phyloP scores from a whole-genome alignment of 805 yeast genomes.

The Candida nanaspora region DNA sequence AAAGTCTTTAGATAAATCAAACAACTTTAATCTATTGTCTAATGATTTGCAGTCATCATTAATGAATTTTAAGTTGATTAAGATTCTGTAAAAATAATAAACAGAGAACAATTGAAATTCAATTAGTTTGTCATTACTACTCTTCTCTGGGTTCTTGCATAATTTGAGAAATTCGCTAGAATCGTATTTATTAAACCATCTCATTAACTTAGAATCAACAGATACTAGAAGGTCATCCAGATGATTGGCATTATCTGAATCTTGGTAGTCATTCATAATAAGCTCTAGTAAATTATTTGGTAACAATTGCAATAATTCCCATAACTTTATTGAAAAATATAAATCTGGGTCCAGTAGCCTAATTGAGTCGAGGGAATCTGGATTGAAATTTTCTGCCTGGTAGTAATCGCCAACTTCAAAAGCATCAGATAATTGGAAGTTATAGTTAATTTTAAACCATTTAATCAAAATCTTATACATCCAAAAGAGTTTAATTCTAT shows the following conservation, averaged over 20 bases:
- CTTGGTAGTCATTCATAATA: constrained; percentile 9
- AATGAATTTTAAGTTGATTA: constrained; percentile 13
- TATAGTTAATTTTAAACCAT: constrained; percentile 22
- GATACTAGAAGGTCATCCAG: not conserved
- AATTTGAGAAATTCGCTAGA: too few species aligned
- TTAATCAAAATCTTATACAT: constrained; percentile 28
- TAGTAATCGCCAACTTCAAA: too few species aligned
- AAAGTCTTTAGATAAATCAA: constrained; percentile 13
- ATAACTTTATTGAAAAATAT: constrained; percentile 24
- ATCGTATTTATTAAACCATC: constrained; percentile 15
- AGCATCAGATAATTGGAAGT: too few species aligned
- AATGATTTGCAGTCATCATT: not conserved
- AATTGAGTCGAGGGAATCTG: constrained; percentile 26
- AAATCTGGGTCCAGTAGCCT: constrained; percentile 27
- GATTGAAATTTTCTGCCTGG: constrained; percentile 6
- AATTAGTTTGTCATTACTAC: constrained; percentile 4
- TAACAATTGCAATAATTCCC: constrained; percentile 24
- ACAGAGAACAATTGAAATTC: constrained; percentile 19
- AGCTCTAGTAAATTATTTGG: constrained; percentile 22
- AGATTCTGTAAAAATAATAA: constrained; percentile 22
- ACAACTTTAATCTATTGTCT: constrained; percentile 7
- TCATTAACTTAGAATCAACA: constrained; percentile 17
- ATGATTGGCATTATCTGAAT: constrained; percentile 2
- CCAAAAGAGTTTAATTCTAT: constrained; percentile 38
- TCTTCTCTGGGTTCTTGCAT: too few species aligned